Base-by-base conservation (phyloP, 441 rosid genomes). In the Arabidopsis hybrid region DNA sequence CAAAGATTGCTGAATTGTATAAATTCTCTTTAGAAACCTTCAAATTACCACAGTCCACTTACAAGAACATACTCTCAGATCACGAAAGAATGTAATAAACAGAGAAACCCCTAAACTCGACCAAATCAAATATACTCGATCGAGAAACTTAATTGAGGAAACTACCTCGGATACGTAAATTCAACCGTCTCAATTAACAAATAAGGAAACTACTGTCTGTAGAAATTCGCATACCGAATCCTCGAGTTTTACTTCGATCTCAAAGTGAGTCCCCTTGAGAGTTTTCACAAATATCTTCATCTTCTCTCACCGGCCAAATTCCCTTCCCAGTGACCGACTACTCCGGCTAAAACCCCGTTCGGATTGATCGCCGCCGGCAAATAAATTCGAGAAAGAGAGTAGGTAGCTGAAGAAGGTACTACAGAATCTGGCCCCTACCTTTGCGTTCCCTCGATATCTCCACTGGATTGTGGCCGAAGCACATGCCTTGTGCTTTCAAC, bases 261-360 rank as follows among this genome's bases (percentile, higher is more conserved):
- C 93, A 81, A 89, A 91, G 85, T 82, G 86, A 65, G 82, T 83
- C 21, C 95, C 95, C 80, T 88, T 91, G 77, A 91, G 80, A 74
- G 93, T 88, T 77, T 89, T 91, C 16, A 89, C 88, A 60, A 77
- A 81, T 79, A 91, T 77, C 91, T 85, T 91, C 95, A 91, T 89
- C 74, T 38, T 88, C 78, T 36, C 72, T 7, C 18, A 17, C 49
- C 13, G 6, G 6, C 14, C 6, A 12, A 38, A 65, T 50, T 13
- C 55, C 68, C 42, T 47, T 45, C 34, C 11, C 14, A 34, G 46
- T 31, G 32, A 57, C 61, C 38, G 49, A 32, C 59, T 17, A 39
- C 67, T 29, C 75, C 69, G 71, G 66, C 77, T 42, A 34, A 5
- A 42, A 26, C 14, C 5, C 52, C 67, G 67, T 9, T 60, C 35